Evolutionary conservation across 805 yeast species (phyloP).

Genomic region (Blastobotrys chiropterorum): DNA sequence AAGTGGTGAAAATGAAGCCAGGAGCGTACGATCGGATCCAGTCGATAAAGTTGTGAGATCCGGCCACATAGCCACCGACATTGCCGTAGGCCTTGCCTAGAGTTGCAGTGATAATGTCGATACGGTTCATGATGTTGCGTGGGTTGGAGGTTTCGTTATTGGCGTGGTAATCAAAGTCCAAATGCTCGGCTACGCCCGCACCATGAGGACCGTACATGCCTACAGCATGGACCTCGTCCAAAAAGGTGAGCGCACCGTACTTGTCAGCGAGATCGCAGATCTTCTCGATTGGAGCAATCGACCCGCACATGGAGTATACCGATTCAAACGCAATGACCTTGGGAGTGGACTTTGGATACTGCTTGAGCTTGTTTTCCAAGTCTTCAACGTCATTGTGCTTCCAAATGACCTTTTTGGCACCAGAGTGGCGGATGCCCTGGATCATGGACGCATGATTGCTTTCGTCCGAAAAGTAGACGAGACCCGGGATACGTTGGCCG

Average conservation of each 20-base stretch:
- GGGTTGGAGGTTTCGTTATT: slow-evolving; percentile 50
- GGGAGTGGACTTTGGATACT: slow-evolving; percentile 82
- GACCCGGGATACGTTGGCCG: slow-evolving; percentile 83
- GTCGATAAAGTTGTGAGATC: slow-evolving; percentile 73
- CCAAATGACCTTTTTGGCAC: slow-evolving; percentile 81
- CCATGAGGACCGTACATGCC: slow-evolving; percentile 99
- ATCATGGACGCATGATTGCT: slow-evolving; percentile 98
- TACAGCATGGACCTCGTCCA: slow-evolving; percentile 98
- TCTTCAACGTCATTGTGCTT: slow-evolving; percentile 85
- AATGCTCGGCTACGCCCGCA: slow-evolving; percentile 98
- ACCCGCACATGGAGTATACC: slow-evolving; percentile 98
- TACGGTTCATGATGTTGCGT: slow-evolving; percentile 75
- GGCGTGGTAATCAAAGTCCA: slow-evolving; percentile 80
- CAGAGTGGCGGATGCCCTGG: slow-evolving; percentile 86
- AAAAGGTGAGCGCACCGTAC: slow-evolving; percentile 93
- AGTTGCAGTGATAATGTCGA: slow-evolving; percentile 96
- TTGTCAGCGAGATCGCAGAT: slow-evolving; percentile 96
- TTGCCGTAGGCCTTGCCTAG: slow-evolving; percentile 95
- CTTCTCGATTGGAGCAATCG: slow-evolving; percentile 86
- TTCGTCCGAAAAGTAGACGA: slow-evolving; percentile 89
- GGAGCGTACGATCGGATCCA: slow-evolving; percentile 97
- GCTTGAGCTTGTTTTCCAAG: slow-evolving; percentile 69
- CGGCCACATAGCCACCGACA: slow-evolving; percentile 98
- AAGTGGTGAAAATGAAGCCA: slow-evolving; percentile 94
- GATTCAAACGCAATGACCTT: slow-evolving; percentile 95